A percentile compares a stretch with the other conserved stretches of the same genome.
Evolutionary conservation across 1,284 basidiomycete genomes (phyloP).

Genomic region (Rhodotorula sp.): DNA sequence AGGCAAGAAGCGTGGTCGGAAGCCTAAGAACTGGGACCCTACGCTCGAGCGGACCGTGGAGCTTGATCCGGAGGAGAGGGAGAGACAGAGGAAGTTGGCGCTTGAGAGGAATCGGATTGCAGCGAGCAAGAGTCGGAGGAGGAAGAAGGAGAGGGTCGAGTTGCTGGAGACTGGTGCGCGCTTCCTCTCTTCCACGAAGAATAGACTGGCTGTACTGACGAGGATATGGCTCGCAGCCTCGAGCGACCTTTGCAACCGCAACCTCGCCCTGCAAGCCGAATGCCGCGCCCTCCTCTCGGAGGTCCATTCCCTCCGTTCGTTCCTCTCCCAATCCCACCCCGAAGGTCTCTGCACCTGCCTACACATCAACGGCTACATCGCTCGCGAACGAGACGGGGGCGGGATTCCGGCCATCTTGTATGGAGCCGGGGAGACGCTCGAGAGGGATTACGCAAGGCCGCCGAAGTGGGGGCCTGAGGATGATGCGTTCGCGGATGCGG

Average conservation of each 20-base stretch:
- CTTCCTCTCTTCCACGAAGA: neutral
- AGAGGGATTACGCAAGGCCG: slow-evolving; percentile 11
- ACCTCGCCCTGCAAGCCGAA: slow-evolving; percentile 23
- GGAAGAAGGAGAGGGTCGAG: slow-evolving; percentile 35
- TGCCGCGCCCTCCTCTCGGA: slow-evolving; percentile 28
- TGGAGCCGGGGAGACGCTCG: slow-evolving; percentile 19
- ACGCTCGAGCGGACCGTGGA: slow-evolving; percentile 14
- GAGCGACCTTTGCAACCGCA: slow-evolving; percentile 18
- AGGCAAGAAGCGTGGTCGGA: slow-evolving; percentile 33
- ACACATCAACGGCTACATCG: slow-evolving; percentile 33
- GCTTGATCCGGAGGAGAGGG: slow-evolving; percentile 27
- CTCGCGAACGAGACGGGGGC: slow-evolving; percentile 29
- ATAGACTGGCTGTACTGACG: no score
- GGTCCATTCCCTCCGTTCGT: slow-evolving; percentile 23
- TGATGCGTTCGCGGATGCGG: slow-evolving; percentile 1
- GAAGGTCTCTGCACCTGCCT: slow-evolving; percentile 19
- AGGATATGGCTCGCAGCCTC: slow-evolving; percentile 12
- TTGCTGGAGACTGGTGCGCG: slow-evolving; percentile 24
- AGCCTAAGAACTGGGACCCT: slow-evolving; percentile 35
- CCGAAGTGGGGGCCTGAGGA: slow-evolving; percentile 27
- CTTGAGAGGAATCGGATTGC: slow-evolving; percentile 33
- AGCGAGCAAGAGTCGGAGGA: slow-evolving; percentile 29
- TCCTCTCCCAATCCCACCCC: slow-evolving; percentile 27
- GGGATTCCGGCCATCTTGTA: slow-evolving; percentile 33
- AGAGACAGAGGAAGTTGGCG: slow-evolving; percentile 29